Base-by-base conservation (phyloP, 441 rosid genomes). In the Melastoma candidum region DNA sequence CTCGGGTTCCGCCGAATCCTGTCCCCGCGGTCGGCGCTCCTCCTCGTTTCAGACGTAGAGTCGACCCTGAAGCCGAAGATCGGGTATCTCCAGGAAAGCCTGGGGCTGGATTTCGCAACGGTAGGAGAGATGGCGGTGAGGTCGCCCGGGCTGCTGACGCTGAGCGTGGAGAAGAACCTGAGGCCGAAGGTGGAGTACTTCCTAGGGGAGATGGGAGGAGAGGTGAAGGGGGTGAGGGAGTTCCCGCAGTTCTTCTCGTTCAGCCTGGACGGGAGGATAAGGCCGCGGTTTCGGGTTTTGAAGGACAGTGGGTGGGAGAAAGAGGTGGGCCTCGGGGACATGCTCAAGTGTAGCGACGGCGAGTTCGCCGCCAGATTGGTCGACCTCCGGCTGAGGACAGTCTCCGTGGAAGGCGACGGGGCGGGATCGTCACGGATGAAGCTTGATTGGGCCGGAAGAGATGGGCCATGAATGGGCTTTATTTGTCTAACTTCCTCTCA, bases 221-320 rank as follows among this genome's bases (percentile, higher is more conserved):
- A 83, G 29, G 58, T 85, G 48, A 56, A 11, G 65, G 98, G 87
- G 63, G 36, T 90, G 17, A 78, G 77, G 68, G 65, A 65, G 52
- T 90, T 87, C 60, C 96, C 98, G 26, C 95, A 83, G 78, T 92
- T 73, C 44, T 87, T 92, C 60, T 83, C 89, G 0, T 92, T 82
- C 71, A 92, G 98, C 69, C 77, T 92, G 64, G 96, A 88, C 64
- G 63, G 73, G 68, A 92, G 78, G 80, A 92, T 92, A 44, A 84
- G 71, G 71, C 96, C 95, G 0, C 76, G 98, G 56, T 83, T 83
- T 70, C 68, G 71, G 52, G 68, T 76, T 79, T 62, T 87, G 69
- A 73, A 63, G 27, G 74, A 77, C 72, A 73, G 64, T 60, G 83
- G 88, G 36, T 53, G 85, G 1, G 41, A 36, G 41, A 36, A 36